Evolutionary conservation across 225 moss, liverwort and hornwort species (phyloP), one percentile per base, ranked within the genome.

Genomic region (Antitrichia curtipendula): DNA sequence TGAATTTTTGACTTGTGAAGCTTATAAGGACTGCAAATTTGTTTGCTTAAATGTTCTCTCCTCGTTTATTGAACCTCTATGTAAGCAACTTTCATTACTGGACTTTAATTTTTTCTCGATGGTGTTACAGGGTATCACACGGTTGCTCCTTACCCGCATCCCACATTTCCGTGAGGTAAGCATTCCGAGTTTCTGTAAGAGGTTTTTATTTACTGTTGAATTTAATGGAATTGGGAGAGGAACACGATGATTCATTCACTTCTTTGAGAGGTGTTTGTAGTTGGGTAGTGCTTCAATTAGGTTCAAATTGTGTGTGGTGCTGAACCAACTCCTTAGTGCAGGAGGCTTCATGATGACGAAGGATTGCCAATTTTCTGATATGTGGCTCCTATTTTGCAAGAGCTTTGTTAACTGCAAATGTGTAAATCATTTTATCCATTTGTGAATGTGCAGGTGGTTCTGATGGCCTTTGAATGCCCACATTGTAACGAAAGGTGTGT

Each of bases 391-490:
- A 7, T 77, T 75, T 63, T 81, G 45, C 73, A 59, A 86, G 32
- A 9, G 12, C 24, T 29, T 49, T 75, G 45, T 75, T 23, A 29
- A 43, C 6, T 19, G 60, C 40, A 14, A n/a, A 25, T 86, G 58
- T 38, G 40, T 52, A 14, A 75, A 69, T 59, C n/a, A 43, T 41
- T 58, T 36, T 10, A 11, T 49, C 13, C 61, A 32, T 53, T 83
- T 82, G 29, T 59, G 53, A 45, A 56, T 63, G 45, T 82, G 86
- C 95, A 96, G 95, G 95, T 97, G 78, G 95, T 96, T 87, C 87
- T 96, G 54, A 97, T 97, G 95, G 96, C 96, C 85, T 97, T 97
- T 76, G 96, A 95, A 81, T 97, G 97, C 57, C 93, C 95, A 17
- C 95, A 97, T 84, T 96, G 97, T 84, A 91, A 91, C 80, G 97